Percentiles rank a stretch among this genome's conserved stretches.
Evolutionary conservation across 495 filamentous ascomycete species (phyloP).

Genomic region (Penicillium antarcticum): DNA sequence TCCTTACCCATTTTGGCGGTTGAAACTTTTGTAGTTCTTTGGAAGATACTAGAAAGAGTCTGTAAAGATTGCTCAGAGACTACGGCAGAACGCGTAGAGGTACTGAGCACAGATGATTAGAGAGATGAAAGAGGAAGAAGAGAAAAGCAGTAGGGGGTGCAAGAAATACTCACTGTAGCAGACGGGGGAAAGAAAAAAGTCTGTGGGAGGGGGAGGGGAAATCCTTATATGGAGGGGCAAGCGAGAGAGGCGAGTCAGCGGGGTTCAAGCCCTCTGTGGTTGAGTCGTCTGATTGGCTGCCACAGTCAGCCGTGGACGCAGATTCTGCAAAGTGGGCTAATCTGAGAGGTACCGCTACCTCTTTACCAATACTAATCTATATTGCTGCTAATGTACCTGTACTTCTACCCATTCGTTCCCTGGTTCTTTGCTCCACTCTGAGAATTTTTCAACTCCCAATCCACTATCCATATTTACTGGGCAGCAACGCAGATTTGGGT

Average conservation of each 20-base stretch:
- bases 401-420: constrained; percentile 18
- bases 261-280: constrained; percentile 41
- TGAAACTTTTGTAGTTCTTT: constrained; percentile 46
- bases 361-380: not conserved
- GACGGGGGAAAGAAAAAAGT: constrained; percentile 43
- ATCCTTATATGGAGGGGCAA: constrained; percentile 54
- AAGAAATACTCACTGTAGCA: constrained; percentile 50
- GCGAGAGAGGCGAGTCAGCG: constrained; percentile 44
- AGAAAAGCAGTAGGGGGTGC: constrained; percentile 23
- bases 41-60: constrained; percentile 42
- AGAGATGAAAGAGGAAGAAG: constrained; percentile 22
- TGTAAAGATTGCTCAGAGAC: constrained; percentile 45
- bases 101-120: constrained; percentile 44
- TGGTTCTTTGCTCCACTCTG: constrained; percentile 28
- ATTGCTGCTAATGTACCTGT: not conserved
- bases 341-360: constrained; percentile 4
- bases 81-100: constrained; percentile 52
- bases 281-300: constrained; percentile 27
- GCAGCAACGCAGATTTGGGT: constrained; percentile 44
- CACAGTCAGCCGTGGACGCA: constrained; percentile 24
- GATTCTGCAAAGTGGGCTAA: constrained; percentile 35
- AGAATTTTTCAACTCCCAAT: constrained; percentile 29
- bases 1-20: constrained; percentile 72
- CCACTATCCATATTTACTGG: constrained; percentile 30
- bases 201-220: constrained; percentile 45